Evolutionary conservation across 2,329 filamentous ascomycete species (phyloP), one percentile per base, ranked within the genome.

Genomic region (Colletotrichum sp.): DNA sequence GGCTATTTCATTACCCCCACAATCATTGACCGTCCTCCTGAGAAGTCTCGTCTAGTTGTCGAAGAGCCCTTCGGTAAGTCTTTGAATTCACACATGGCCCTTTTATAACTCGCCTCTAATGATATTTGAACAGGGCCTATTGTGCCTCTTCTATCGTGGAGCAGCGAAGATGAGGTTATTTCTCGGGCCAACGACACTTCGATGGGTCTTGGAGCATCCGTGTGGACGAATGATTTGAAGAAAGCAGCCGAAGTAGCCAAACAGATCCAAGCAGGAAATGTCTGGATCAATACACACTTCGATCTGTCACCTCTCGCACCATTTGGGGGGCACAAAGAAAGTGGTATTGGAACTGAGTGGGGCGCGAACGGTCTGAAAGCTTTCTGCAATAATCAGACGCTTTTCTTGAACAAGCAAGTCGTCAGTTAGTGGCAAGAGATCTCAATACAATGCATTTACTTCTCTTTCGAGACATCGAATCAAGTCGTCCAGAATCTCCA

Each of bases 141-240:
- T 13, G n/a, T 52, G 2, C 92, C 93, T 0, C 84, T 94, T 9
- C 80, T 93, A 71, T 89, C 87, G 34, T 95, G 92, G 91, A 85
- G 85, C 0, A 87, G 89, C 28, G 92, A 94, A 76, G 88, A 88
- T 5, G 91, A 93, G 18, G 90, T 92, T 0, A 84, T 94, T 39
- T 81, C 81, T 3, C 87, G 90, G 6, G 91, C 89, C 2, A 93
- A 93, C 77, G 84, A 87, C 26, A 84, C 85, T 4, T 84, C 88
- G n/a, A 87, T 86, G 44, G 91, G 90, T 1, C 86, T 93, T 1
- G 90, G 90, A 1, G 88, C 90, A 3, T 91, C 90, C 0, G 87
- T 93, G 0, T 93, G 91, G 86, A 89, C 86, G 8, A 86, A 85
- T n/a, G 90, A 93, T 76, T 74, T 90, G 2, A 83, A 83, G 0